These are phyloP conservation scores for Aspergillus alliaceus DNA, from an alignment of 2,329 filamentous ascomycete species.

Conservation along the genomic window DNA sequence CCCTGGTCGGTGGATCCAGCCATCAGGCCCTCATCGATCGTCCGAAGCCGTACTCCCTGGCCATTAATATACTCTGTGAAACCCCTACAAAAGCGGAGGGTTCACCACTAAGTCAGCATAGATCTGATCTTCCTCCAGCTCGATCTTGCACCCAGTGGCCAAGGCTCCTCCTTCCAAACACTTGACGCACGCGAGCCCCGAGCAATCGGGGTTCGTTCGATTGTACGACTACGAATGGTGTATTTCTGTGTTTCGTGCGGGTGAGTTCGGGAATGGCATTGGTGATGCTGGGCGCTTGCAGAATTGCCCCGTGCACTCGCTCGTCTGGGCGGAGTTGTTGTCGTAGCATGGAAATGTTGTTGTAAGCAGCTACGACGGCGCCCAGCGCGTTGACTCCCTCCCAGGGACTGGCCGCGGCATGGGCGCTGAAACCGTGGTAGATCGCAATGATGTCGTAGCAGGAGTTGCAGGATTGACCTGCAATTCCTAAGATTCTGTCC, in stretches of 20 bases:
- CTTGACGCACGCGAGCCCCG: neutral
- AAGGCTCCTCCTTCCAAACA: neutral
- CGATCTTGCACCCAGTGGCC: neutral
- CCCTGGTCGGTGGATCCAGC: neutral
- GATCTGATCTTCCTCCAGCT: neutral
- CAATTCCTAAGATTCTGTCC: neutral
- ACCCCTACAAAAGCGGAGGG: neutral
- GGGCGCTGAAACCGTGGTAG: slow-evolving; percentile 52
- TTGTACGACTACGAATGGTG: neutral
- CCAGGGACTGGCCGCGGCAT: slow-evolving; percentile 56
- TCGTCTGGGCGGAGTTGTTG: slow-evolving; percentile 55
- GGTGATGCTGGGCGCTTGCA: slow-evolving; percentile 51
- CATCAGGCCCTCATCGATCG: neutral
- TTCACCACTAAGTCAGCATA: neutral
- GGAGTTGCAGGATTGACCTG: neutral
- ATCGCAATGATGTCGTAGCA: slow-evolving; percentile 24
- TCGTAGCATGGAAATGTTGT: slow-evolving; percentile 49
- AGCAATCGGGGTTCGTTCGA: neutral
- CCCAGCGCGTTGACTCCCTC: slow-evolving; percentile 58
- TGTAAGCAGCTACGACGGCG: slow-evolving; percentile 48
- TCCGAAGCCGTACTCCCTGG: neutral
- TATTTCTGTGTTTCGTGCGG: neutral
- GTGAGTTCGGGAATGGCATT: neutral
- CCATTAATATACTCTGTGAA: neutral
- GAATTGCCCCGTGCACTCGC: slow-evolving; percentile 52